phyloP scores from a whole-genome alignment of 495 filamentous ascomycete species.

The Penicillium herquei region DNA sequence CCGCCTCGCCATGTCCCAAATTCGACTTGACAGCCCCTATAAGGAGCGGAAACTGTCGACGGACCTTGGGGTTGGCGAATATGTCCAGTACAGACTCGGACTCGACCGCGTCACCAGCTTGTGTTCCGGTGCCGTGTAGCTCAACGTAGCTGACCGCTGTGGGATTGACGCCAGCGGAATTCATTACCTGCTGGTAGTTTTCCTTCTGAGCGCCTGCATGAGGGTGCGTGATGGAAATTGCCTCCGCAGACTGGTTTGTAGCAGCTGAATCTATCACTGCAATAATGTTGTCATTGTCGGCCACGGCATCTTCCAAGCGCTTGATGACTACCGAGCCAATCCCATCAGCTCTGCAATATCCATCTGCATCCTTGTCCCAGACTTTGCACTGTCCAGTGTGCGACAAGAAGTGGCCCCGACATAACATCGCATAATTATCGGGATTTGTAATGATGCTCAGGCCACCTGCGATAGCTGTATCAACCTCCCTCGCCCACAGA shows the following conservation, averaged over 20 bases:
- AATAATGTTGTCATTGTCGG: constrained; percentile 45
- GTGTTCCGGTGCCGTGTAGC: constrained; percentile 48
- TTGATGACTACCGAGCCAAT: constrained; percentile 46
- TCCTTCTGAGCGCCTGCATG: constrained; percentile 47
- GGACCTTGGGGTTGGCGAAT: constrained; percentile 22
- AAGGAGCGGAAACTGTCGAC: neutral
- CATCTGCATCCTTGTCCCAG: constrained; percentile 67
- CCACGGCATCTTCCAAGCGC: constrained; percentile 41
- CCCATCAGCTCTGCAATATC: constrained; percentile 63
- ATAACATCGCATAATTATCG: constrained; percentile 67
- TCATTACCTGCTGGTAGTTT: constrained; percentile 43
- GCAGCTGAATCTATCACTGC: constrained; percentile 30
- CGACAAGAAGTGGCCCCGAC: constrained; percentile 65
- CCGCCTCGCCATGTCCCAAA: constrained; percentile 36
- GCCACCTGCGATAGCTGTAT: constrained; percentile 72
- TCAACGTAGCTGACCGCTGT: constrained; percentile 52
- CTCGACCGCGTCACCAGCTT: constrained; percentile 38
- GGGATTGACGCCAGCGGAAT: constrained; percentile 41
- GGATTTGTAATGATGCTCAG: constrained; percentile 64
- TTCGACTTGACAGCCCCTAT: constrained; percentile 34
- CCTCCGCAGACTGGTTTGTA: constrained; percentile 48
- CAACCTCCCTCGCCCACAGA: constrained; percentile 63
- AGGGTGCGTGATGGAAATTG: constrained; percentile 47
- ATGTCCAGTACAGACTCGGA: constrained; percentile 24
- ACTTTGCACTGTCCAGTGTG: constrained; percentile 60